phyloP scores from a whole-genome alignment of 225 moss, liverwort and hornwort genomes.

The Anthoceros angustus region DNA sequence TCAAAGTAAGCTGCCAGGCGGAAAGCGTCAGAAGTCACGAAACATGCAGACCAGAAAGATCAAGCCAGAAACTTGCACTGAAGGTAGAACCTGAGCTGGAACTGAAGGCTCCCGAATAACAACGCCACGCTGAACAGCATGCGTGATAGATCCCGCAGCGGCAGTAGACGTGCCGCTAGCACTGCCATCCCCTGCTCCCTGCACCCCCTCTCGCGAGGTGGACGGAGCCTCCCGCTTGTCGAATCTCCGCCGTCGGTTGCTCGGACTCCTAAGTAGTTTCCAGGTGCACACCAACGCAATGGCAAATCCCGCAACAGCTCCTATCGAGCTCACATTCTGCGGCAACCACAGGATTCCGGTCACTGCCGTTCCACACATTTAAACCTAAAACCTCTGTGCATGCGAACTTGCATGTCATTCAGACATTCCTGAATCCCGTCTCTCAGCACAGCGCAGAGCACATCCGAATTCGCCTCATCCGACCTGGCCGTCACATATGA shows the following conservation, averaged over 20 bases:
- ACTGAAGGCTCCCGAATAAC: slow-evolving; percentile 25
- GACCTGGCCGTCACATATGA: neutral
- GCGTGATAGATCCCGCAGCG: slow-evolving; percentile 57
- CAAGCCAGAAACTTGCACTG: neutral
- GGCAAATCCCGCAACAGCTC: slow-evolving; percentile 71
- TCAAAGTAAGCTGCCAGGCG: slow-evolving; percentile 30
- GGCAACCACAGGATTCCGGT: slow-evolving; percentile 13
- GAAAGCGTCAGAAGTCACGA: neutral
- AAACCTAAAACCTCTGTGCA: neutral
- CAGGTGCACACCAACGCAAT: slow-evolving; percentile 72
- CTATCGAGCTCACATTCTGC: slow-evolving; percentile 80
- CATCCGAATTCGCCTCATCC: neutral
- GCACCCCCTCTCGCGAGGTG: slow-evolving; percentile 23
- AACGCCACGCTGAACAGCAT: slow-evolving; percentile 46
- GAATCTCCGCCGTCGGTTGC: slow-evolving; percentile 28
- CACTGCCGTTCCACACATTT: neutral
- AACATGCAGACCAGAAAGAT: neutral
- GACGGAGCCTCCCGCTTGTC: slow-evolving; percentile 54
- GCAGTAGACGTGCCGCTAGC: slow-evolving; percentile 48
- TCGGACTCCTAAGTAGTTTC: slow-evolving; percentile 50
- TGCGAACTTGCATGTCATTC: no score
- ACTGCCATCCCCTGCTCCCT: slow-evolving; percentile 18
- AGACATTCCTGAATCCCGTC: no score
- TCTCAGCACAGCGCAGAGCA: no score
- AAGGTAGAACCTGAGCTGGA: slow-evolving; percentile 19